Evolutionary conservation across 257 asterid species (phyloP).

Genomic region (Handroanthus guayacan): DNA sequence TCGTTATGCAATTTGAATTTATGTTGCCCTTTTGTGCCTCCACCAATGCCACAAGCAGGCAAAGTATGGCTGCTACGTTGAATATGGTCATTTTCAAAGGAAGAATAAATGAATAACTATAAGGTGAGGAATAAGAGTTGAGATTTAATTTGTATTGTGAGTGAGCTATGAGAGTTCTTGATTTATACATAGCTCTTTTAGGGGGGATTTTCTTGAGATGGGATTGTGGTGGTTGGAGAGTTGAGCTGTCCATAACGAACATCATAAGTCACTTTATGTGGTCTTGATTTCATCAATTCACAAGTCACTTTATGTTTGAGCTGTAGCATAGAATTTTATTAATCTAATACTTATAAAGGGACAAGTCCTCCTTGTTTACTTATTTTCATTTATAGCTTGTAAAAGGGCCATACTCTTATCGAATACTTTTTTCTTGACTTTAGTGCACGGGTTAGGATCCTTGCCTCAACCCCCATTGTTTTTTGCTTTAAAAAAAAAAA

Average conservation of each 20-base stretch:
- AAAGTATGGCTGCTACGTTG: neutral
- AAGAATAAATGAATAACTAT: too few relatives aligned
- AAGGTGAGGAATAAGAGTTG: too few relatives aligned
- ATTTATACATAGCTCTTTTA: neutral
- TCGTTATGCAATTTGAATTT: neutral
- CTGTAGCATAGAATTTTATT: too few relatives aligned
- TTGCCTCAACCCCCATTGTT: too few relatives aligned
- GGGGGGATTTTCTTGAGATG: neutral
- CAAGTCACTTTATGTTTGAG: neutral
- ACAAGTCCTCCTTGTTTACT: too few relatives aligned
- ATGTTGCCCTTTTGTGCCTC: neutral
- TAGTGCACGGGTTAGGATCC: too few relatives aligned
- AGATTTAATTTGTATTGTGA: too few relatives aligned
- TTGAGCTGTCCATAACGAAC: conserved; percentile 1
- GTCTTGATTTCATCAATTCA: neutral
- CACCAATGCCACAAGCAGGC: conserved; percentile 8
- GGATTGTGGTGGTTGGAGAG: conserved; percentile 30
- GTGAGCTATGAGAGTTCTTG: neutral
- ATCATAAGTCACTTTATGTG: neutral
- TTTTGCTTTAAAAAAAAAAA: too few relatives aligned
- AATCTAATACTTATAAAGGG: too few relatives aligned
- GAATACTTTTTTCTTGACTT: too few relatives aligned
- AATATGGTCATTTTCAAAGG: neutral
- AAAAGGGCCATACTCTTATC: too few relatives aligned
- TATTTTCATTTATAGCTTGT: too few relatives aligned